Evolutionary conservation across 2,329 filamentous ascomycete genomes (phyloP).

Genomic region (Pseudogymnoascus sp.): DNA sequence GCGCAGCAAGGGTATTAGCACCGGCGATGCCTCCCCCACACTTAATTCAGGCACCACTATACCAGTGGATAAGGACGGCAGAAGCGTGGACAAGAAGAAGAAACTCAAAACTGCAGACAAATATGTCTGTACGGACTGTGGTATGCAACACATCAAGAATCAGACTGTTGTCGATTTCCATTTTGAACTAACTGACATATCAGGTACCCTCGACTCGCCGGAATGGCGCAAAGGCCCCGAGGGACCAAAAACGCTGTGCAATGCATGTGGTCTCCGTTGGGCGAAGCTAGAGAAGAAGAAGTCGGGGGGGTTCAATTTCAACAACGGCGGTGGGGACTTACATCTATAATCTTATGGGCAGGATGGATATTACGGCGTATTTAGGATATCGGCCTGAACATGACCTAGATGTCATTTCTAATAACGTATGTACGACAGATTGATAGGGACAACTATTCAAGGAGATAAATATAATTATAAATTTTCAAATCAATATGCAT

Average conservation of each 20-base stretch:
- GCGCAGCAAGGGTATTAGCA: conserved; percentile 78
- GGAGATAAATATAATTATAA: neutral
- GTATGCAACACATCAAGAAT: conserved; percentile 38
- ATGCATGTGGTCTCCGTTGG: conserved; percentile 77
- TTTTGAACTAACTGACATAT: conserved; percentile 6
- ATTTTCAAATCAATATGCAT: neutral
- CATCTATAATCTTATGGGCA: neutral
- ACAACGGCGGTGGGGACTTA: neutral
- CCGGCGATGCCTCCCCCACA: conserved; percentile 71
- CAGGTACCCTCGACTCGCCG: conserved; percentile 77
- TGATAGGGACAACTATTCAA: neutral
- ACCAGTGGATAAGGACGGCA: conserved; percentile 65
- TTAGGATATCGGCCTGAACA: neutral
- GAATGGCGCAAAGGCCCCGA: conserved; percentile 94
- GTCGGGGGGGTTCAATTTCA: neutral
- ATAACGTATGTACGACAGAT: neutral
- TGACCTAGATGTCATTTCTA: neutral
- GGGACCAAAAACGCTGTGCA: conserved; percentile 90
- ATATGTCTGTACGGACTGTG: conserved; percentile 93
- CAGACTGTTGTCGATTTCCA: neutral
- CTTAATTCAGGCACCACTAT: conserved; percentile 82
- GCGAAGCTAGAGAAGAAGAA: conserved; percentile 76
- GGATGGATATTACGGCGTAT: neutral
- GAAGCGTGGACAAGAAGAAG: conserved; percentile 70
- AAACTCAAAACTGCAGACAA: conserved; percentile 78